These are phyloP conservation scores for Auriscalpium microsporum DNA, from an alignment of 768 basidiomycete species.

Conservation along the genomic window DNA sequence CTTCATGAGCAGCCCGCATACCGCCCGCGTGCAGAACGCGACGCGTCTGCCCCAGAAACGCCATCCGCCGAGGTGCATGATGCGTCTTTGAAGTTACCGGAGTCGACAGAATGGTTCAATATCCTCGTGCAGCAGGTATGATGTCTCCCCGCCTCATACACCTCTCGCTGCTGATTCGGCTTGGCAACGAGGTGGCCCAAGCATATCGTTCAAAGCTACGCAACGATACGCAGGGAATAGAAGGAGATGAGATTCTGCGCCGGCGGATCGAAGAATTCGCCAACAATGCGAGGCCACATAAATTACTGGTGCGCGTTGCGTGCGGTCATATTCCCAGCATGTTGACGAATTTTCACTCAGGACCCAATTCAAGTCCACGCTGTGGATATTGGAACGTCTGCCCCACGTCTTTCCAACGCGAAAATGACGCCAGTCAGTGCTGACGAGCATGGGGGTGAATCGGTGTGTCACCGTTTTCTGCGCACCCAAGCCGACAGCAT, in stretches of 20 bases:
- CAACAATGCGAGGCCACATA: constrained; percentile 65
- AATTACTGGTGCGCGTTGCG: constrained; percentile 49
- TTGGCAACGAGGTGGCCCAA: constrained; percentile 39
- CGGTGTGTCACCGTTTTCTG: neutral
- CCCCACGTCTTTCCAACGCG: constrained; percentile 70
- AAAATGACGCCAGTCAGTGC: constrained; percentile 34
- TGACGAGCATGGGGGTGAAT: constrained; percentile 16
- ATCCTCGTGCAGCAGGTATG: constrained; percentile 71
- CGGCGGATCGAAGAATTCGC: constrained; percentile 71
- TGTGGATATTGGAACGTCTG: constrained; percentile 72
- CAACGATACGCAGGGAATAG: constrained; percentile 55
- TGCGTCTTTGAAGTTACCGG: constrained; percentile 30
- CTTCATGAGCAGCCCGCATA: constrained; percentile 49
- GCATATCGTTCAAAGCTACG: constrained; percentile 73
- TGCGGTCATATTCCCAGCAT: neutral
- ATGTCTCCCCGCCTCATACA: neutral
- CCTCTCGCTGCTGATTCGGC: neutral
- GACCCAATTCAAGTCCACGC: constrained; percentile 83
- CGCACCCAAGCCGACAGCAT: constrained; percentile 10
- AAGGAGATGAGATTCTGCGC: constrained; percentile 81
- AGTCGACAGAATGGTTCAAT: constrained; percentile 92
- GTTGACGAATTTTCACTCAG: constrained; percentile 29
- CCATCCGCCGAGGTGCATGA: neutral
- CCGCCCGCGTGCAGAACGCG: constrained; percentile 32
- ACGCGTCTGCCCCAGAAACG: neutral